Base-by-base conservation (phyloP, 805 yeast species). In the Candida cerambycidarum region DNA sequence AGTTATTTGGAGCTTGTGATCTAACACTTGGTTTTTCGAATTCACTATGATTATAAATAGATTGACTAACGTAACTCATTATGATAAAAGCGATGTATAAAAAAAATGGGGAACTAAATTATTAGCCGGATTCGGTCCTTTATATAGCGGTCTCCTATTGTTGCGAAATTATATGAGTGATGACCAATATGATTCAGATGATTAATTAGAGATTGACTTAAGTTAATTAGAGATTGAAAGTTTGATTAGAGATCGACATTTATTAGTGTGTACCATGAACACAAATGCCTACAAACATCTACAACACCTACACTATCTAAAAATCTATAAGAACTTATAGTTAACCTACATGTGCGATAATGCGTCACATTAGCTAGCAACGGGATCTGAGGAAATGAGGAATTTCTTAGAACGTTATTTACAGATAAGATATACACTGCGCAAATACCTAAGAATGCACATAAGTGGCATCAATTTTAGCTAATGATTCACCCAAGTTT, bases 381-480 rank as follows among this genome's bases (percentile, higher is more conserved):
- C 29, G 29, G 29, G 29, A 25, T 25, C 29, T 25, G n/a, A 25
- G 29, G 29, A 9, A 25, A 21, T 6, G 5, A 6, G 8, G 23
- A 21, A 21, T 21, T 21, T 21, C 23, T 21, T 6, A 21, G 23
- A 21, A 21, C 29, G 7, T 25, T 25, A 11, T 7, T 25, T 25
- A 25, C 29, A 11, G 11, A 25, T 25, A 11, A 25, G 29, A 25
- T n/a, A 9, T 25, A 9, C 29, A 25, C 29, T 21, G 10, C 9
- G 9, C 25, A 7, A 19, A n/a, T 6, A 12, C n/a, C 19, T 19
- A 32, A 5, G 28, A 23, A 41, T 44, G 55, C 25, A 80, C 69
- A 54, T 83, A 90, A 17, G 95, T 84, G 9, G 99, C 98, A 67
- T 93, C 99, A 42, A 93, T 88, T 67, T 93, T 95, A 33, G 76